Evolutionary conservation across 352 stramenopile genomes (phyloP).

Genomic region (Phytophthora aleatoria): DNA sequence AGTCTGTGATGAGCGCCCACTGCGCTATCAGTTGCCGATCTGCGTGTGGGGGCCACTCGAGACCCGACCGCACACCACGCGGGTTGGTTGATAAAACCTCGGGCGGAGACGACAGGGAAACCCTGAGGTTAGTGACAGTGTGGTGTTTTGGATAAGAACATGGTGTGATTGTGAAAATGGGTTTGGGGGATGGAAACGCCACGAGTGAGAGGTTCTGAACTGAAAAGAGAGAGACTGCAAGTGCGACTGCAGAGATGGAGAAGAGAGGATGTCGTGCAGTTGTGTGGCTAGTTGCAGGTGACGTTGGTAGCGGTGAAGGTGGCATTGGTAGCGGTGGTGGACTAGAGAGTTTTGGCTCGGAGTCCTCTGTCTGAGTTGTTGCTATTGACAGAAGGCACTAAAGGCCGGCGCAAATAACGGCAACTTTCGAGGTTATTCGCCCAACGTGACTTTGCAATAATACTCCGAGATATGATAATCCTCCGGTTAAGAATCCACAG

Average conservation of each 20-base stretch:
- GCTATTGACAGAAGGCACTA: conserved; percentile 7
- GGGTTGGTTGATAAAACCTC: conserved; percentile 28
- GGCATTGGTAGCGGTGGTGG: background rate
- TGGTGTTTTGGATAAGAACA: conserved; percentile 9
- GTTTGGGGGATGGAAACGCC: background rate
- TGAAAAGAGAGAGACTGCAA: background rate
- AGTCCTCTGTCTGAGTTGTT: conserved; percentile 18
- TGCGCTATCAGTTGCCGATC: conserved; percentile 38
- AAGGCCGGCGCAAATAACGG: conserved; percentile 6
- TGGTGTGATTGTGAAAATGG: background rate
- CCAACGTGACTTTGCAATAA: background rate
- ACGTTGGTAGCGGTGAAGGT: background rate
- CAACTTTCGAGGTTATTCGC: conserved; percentile 17
- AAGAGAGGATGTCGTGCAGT: background rate
- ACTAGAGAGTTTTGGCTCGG: background rate
- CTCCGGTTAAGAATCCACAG: background rate
- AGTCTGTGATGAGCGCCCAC: conserved; percentile 28
- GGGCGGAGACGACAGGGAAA: background rate
- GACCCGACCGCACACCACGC: background rate
- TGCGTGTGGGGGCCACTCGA: conserved; percentile 23
- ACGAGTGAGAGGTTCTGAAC: background rate
- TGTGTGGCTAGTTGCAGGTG: no score
- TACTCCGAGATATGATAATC: background rate
- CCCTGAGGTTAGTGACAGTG: conserved; percentile 4
- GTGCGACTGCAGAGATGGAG: background rate